A percentile compares a stretch with the other conserved stretches of the same genome.
These are phyloP conservation scores for Ganoderma multipileum DNA, from an alignment of 1,284 basidiomycete species.

Conservation along the genomic window DNA sequence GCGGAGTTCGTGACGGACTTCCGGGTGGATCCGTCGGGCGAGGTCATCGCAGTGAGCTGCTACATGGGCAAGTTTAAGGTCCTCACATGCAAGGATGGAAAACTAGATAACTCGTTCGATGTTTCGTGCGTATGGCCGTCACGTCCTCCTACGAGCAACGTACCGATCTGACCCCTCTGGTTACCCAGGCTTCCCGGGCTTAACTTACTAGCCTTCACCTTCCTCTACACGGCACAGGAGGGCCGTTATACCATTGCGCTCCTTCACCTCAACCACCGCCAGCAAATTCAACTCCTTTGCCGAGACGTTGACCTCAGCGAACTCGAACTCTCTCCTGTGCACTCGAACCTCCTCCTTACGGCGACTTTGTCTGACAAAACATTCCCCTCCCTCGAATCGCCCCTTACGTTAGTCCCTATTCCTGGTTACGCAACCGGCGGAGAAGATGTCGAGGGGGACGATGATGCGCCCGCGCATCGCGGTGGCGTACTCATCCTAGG, in stretches of 20 bases:
- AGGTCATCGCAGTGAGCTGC: constrained; percentile 65
- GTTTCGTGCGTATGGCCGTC: constrained; percentile 60
- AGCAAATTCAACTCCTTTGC: constrained; percentile 64
- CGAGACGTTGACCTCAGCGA: constrained; percentile 61
- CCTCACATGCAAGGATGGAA: constrained; percentile 59
- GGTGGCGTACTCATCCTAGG: constrained; percentile 78
- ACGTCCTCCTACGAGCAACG: neutral
- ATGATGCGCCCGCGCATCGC: constrained; percentile 43
- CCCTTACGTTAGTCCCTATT: constrained; percentile 56
- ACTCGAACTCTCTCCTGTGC: constrained; percentile 58
- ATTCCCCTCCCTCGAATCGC: constrained; percentile 43
- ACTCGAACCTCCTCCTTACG: constrained; percentile 54
- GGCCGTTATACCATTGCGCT: constrained; percentile 69
- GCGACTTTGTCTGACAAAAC: constrained; percentile 41
- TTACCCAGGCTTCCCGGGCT: constrained; percentile 71
- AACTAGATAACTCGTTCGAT: constrained; percentile 64
- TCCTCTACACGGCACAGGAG: constrained; percentile 52
- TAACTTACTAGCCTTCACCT: constrained; percentile 75
- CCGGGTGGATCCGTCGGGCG: constrained; percentile 65
- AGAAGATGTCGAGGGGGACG: constrained; percentile 37
- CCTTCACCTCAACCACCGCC: constrained; percentile 70
- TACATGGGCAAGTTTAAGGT: constrained; percentile 75
- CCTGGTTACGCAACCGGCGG: constrained; percentile 42
- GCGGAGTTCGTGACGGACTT: constrained; percentile 75
- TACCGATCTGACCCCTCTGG: constrained; percentile 11